Evolutionary conservation across 2,329 filamentous ascomycete genomes (phyloP), one percentile per base, ranked within the genome.

Genomic region (Xylaria sp.): DNA sequence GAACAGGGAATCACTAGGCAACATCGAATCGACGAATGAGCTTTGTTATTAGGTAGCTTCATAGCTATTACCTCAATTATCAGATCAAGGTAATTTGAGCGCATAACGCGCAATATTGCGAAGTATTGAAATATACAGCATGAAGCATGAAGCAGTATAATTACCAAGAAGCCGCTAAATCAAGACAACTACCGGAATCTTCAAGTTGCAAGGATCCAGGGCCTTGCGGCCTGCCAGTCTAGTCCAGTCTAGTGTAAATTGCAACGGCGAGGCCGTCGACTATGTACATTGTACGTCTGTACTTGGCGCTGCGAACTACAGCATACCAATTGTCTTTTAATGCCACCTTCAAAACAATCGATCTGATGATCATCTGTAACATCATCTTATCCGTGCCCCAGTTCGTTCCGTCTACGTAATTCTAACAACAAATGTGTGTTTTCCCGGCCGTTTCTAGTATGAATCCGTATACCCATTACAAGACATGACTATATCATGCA

Each of bases 131-230:
- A 32, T 11, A 4, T 32, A 11, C n/a, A 11, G 17, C 45, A 39
- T 54, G 65, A 48, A 39, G 61, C 61, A 68, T 61, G 42, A 65
- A 58, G 56, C 50, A 58, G 53, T 48, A 14, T 48, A 53, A 21
- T 30, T 39, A n/a, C 24, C 54, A 58, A 58, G 32, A 58, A 24
- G 27, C 58, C 32, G 24, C 63, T 65, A 65, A 47, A 60, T 51
- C 17, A 56, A 34, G 6, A 36, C 53, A 68, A 54, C 45, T 54
- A 61, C 56, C 32, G 47, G 57, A 62, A 65, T 56, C 63, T 60
- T 60, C n/a, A 63, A 55, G 45, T 34, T 59, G 24, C 63, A 69
- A 59, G 67, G 63, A 60, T 62, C 50, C 12, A 60, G 48, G 59
- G 39, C 59, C 57, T 53, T 36, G 17, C 57, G 42, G 34, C 19